A percentile compares a stretch with the other conserved stretches of the same genome.
phyloP scores from a whole-genome alignment of 345 rosid species.

The Populus deltoides region DNA sequence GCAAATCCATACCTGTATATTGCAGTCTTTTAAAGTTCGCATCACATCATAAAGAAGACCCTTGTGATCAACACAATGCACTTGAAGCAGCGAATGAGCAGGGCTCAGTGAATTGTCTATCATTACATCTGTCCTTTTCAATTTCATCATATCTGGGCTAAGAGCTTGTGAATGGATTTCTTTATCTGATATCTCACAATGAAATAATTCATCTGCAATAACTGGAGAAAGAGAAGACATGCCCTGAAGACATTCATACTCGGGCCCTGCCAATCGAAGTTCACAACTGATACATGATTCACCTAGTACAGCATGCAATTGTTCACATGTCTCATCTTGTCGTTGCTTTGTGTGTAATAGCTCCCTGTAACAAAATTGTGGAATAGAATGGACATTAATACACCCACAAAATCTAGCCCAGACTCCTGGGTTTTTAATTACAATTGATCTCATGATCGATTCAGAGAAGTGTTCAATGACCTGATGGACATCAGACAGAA shows the following conservation, averaged over 20 bases:
- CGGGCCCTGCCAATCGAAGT: slow-evolving; percentile 65
- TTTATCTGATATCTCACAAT: slow-evolving; percentile 43
- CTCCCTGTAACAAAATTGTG: slow-evolving; percentile 46
- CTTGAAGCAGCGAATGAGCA: slow-evolving; percentile 70
- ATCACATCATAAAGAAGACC: slow-evolving; percentile 73
- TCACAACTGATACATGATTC: slow-evolving; percentile 77
- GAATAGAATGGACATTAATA: slow-evolving; percentile 10
- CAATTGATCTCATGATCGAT: background rate
- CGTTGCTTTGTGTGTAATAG: slow-evolving; percentile 58
- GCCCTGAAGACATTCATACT: slow-evolving; percentile 54
- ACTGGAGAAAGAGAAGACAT: slow-evolving; percentile 52
- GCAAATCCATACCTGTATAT: slow-evolving; percentile 51
- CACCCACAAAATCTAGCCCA: background rate
- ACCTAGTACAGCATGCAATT: slow-evolving; percentile 64
- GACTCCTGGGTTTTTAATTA: background rate
- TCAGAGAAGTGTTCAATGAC: background rate
- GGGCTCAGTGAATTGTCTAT: slow-evolving; percentile 81
- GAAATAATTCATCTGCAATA: slow-evolving; percentile 57
- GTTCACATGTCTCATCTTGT: slow-evolving; percentile 54
- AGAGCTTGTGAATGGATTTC: slow-evolving; percentile 55
- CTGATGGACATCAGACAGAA: background rate
- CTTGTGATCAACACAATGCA: slow-evolving; percentile 68
- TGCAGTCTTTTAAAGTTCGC: slow-evolving; percentile 80
- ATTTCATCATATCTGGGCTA: slow-evolving; percentile 51
- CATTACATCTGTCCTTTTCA: slow-evolving; percentile 49